Percentiles rank a stretch among this genome's conserved stretches.
Evolutionary conservation across 2,329 filamentous ascomycete genomes (phyloP).

Genomic region (Talaromyces marneffei): DNA sequence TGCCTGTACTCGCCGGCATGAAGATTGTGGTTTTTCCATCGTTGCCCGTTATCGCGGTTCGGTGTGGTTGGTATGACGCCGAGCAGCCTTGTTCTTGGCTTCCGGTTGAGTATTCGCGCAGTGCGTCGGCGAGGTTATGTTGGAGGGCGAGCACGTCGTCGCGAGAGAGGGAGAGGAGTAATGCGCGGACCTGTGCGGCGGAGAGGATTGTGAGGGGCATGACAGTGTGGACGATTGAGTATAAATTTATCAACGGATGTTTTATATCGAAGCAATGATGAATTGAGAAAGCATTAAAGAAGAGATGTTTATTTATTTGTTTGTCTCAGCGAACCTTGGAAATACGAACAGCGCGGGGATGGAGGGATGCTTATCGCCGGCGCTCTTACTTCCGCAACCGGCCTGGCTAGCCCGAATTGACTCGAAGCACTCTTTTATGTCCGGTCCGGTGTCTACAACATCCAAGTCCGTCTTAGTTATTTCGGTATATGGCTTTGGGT

Average conservation of each 20-base stretch:
- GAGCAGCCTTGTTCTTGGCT: conserved; percentile 55
- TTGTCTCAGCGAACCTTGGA: not conserved
- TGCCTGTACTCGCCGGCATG: conserved; percentile 59
- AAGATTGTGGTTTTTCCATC: conserved; percentile 60
- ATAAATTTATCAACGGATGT: not conserved
- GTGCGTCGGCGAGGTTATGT: conserved; percentile 52
- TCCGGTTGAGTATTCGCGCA: conserved; percentile 61
- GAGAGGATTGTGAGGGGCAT: conserved; percentile 59
- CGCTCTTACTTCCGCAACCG: not conserved
- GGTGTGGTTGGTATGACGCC: conserved; percentile 56
- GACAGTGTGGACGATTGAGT: not conserved
- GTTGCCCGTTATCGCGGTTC: conserved; percentile 55
- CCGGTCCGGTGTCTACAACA: not conserved
- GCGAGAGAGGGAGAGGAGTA: conserved; percentile 52
- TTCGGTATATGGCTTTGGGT: not conserved
- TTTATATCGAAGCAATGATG: not conserved
- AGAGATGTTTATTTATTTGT: not conserved
- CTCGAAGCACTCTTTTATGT: not conserved
- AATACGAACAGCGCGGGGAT: not conserved
- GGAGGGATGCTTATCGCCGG: not conserved
- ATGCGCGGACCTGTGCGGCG: conserved; percentile 49
- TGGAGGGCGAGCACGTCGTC: conserved; percentile 56
- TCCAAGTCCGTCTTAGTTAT: not conserved
- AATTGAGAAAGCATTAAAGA: not conserved
- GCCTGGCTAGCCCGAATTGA: not conserved